Evolutionary conservation across 768 basidiomycete genomes (phyloP), one percentile per base, ranked within the genome.

Genomic region (Lactarius vividus): DNA sequence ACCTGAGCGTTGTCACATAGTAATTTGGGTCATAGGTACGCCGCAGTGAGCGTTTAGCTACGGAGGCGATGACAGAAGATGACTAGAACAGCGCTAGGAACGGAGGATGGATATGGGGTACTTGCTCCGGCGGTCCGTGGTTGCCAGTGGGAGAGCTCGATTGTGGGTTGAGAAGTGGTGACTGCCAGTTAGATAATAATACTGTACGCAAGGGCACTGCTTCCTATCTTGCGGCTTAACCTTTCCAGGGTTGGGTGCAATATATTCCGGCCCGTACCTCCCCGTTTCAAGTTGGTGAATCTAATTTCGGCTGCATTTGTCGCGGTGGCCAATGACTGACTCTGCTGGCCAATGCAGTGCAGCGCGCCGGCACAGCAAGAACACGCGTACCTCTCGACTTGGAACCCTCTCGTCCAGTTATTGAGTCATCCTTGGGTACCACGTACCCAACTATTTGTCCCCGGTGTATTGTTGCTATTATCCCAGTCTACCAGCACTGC

Each of bases 71-170:
- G 61, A 66, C 58, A 61, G 49, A 16, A 37, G 54, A 61, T 65
- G 55, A 61, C 60, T 40, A 49, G 57, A 40, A 16, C 44, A 39
- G 64, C 65, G 65, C 56, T 42, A 31, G 54, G 39, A 18, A 65
- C 64, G 64, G 59, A 56, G n/a, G 16, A 55, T 60, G 31, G 40
- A 20, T 23, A n/a, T 37, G 35, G 55, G 33, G 28, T 39, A 28
- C 52, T 37, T n/a, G 31, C 0, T 35, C 57, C 57, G 37, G 57
- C 57, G 10, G 26, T 15, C 16, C 37, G 10, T 13, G 7, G 29
- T 33, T 37, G 35, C 33, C n/a, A 29, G 4, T 33, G 35, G 20
- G 20, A 35, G 13, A 15, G 35, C 23, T 57, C 4, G 29, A 20
- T 11, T 10, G 33, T 7, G 33, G 33, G 28, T 56, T 10, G 55